Evolutionary conservation across 768 basidiomycete genomes (phyloP).

Genomic region (Candolleomyces eurysporus): DNA sequence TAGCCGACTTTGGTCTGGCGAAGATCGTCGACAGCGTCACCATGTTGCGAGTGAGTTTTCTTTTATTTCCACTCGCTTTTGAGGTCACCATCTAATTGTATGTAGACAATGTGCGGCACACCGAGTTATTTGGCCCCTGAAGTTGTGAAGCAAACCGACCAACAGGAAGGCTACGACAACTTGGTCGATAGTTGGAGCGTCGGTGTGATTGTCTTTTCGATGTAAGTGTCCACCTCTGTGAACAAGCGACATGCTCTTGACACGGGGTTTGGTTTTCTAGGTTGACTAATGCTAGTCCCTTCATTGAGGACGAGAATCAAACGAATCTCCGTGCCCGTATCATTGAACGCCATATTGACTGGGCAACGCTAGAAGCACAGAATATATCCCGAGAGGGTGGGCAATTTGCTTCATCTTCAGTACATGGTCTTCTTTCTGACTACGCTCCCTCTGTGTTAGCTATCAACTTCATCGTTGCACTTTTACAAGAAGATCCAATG

Average conservation of each 20-base stretch:
- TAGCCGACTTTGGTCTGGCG: conserved; percentile 95
- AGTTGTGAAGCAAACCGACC: conserved; percentile 66
- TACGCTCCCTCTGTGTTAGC: conserved; percentile 34
- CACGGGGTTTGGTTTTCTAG: conserved; percentile 30
- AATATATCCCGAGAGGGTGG: conserved; percentile 47
- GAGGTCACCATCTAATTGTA: conserved; percentile 5
- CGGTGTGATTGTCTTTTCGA: conserved; percentile 91
- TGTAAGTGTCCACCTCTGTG: conserved; percentile 46
- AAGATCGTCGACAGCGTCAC: conserved; percentile 84
- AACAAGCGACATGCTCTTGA: conserved; percentile 9
- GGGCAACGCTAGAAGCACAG: conserved; percentile 41
- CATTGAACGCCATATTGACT: conserved; percentile 57
- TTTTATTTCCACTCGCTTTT: neutral
- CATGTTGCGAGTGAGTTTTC: conserved; percentile 62
- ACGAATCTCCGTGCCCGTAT: conserved; percentile 63
- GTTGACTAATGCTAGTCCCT: conserved; percentile 77
- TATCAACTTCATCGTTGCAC: conserved; percentile 59
- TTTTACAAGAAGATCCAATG: conserved; percentile 65
- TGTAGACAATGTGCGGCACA: conserved; percentile 92
- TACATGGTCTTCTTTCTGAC: neutral
- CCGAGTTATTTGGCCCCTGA: conserved; percentile 94
- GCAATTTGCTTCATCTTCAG: no score
- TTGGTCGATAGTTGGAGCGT: conserved; percentile 96
- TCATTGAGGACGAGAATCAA: conserved; percentile 70
- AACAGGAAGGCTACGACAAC: conserved; percentile 72